These are phyloP conservation scores for Neurospora intermedia DNA, from an alignment of 495 filamentous ascomycete species.

Conservation along the genomic window DNA sequence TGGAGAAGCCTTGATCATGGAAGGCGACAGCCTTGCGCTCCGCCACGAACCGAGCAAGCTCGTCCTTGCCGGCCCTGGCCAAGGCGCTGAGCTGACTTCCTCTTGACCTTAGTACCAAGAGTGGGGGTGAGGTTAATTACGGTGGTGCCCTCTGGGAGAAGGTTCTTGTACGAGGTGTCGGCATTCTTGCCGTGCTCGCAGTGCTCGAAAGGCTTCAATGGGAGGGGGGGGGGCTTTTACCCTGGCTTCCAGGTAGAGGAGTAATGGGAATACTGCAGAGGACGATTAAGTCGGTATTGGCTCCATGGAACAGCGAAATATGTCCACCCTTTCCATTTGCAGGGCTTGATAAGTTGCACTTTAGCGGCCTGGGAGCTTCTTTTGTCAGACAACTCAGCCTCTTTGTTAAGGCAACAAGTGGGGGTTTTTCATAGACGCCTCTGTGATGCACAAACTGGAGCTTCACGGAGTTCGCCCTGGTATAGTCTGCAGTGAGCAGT, in stretches of 20 bases:
- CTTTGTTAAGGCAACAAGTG: constrained; percentile 40
- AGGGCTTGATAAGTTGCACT: constrained; percentile 12
- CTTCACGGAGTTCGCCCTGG: constrained; percentile 14
- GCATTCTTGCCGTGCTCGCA: constrained; percentile 64
- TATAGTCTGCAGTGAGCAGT: background rate
- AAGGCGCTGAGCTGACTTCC: constrained; percentile 67
- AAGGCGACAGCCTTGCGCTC: constrained; percentile 75
- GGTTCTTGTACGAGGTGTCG: constrained; percentile 54
- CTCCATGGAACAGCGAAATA: background rate
- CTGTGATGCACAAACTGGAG: constrained; percentile 30
- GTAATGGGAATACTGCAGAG: constrained; percentile 57
- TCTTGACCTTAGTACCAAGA: constrained; percentile 64
- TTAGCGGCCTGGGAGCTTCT: constrained; percentile 34
- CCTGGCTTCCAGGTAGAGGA: constrained; percentile 60
- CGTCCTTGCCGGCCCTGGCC: constrained; percentile 57
- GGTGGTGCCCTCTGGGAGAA: constrained; percentile 43
- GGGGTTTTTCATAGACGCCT: constrained; percentile 54
- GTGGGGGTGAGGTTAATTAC: constrained; percentile 55
- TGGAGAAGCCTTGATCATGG: constrained; percentile 66
- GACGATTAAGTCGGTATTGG: constrained; percentile 25
- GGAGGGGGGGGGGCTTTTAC: constrained; percentile 49
- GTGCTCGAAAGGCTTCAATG: constrained; percentile 60
- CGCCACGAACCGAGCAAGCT: constrained; percentile 69
- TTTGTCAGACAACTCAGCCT: constrained; percentile 34
- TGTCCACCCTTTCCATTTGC: background rate